Evolutionary conservation across 2,329 filamentous ascomycete genomes (phyloP).

Genomic region (Westerdykella ornata): DNA sequence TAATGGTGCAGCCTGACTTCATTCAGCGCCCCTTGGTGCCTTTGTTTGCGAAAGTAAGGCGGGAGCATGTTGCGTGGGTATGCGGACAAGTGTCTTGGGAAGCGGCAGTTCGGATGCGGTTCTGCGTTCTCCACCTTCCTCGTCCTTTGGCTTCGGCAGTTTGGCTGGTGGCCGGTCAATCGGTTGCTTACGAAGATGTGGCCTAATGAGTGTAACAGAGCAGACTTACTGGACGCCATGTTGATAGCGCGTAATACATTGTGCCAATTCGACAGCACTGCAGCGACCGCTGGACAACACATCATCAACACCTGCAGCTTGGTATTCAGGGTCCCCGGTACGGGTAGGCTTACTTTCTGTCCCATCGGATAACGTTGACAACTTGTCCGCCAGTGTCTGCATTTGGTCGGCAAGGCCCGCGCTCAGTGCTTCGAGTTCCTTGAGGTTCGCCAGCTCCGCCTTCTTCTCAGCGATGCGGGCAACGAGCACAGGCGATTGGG

Average conservation of each 20-base stretch:
- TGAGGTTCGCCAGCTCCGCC: slow-evolving; percentile 70
- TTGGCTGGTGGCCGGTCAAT: slow-evolving; percentile 49
- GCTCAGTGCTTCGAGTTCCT: slow-evolving; percentile 70
- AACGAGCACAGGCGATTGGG: slow-evolving; percentile 63
- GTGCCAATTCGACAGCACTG: slow-evolving; percentile 83
- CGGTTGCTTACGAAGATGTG: slow-evolving; percentile 2
- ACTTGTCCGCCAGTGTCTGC: slow-evolving; percentile 71
- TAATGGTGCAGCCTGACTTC: too few species aligned
- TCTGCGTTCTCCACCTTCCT: slow-evolving; percentile 39
- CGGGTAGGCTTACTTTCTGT: slow-evolving; percentile 59
- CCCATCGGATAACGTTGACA: slow-evolving; percentile 69
- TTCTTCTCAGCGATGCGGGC: slow-evolving; percentile 81
- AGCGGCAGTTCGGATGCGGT: slow-evolving; percentile 47
- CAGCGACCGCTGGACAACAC: slow-evolving; percentile 59
- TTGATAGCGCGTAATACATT: slow-evolving; percentile 78
- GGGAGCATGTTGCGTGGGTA: slow-evolving; percentile 65
- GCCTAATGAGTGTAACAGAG: not conserved
- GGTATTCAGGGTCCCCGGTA: slow-evolving; percentile 1
- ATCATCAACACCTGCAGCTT: slow-evolving; percentile 14
- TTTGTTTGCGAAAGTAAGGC: slow-evolving; percentile 30
- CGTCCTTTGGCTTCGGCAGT: slow-evolving; percentile 55
- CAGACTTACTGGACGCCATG: slow-evolving; percentile 69
- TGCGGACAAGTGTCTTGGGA: slow-evolving; percentile 76
- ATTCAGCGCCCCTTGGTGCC: not conserved
- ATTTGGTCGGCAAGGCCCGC: slow-evolving; percentile 74